Percentiles rank a stretch among this genome's conserved stretches.
These are phyloP conservation scores for Inonotus hispidus DNA, from an alignment of 1,284 basidiomycete genomes.

Conservation along the genomic window DNA sequence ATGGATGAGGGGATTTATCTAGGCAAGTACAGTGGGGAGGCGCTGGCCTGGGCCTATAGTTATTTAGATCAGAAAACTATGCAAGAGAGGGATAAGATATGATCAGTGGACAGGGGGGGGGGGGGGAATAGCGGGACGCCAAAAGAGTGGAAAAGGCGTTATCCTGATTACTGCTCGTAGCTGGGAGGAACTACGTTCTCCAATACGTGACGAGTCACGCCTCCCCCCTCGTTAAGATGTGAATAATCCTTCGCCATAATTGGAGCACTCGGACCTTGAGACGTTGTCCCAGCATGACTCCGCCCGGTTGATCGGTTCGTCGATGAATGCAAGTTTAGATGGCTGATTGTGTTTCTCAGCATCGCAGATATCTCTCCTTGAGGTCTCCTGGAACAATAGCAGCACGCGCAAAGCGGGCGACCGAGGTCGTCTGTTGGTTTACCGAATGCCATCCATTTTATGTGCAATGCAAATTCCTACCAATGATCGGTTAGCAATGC, in stretches of 20 bases:
- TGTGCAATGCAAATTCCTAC: slow-evolving; percentile 17
- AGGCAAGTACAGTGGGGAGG: too few relatives aligned
- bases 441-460: slow-evolving; percentile 17
- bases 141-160: too few relatives aligned
- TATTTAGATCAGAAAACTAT: too few relatives aligned
- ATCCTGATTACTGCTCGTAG: not conserved
- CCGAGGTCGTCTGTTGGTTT: slow-evolving; percentile 5
- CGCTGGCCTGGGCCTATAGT: too few relatives aligned
- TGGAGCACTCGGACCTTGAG: not conserved
- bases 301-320: not conserved
- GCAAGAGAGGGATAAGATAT: too few relatives aligned
- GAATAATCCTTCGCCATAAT: slow-evolving; percentile 15
- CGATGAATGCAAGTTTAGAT: not conserved
- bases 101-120: too few relatives aligned
- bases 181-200: not conserved
- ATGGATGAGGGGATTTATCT: too few relatives aligned
- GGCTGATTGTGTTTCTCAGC: not conserved
- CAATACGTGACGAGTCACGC: not conserved
- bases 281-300: not conserved
- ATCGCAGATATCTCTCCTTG: slow-evolving; percentile 11
- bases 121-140: too few relatives aligned
- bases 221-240: not conserved
- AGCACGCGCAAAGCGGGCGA: slow-evolving; percentile 9
- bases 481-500: not conserved
- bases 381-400: slow-evolving; percentile 7